A percentile compares a stretch with the other conserved stretches of the same genome.
These are phyloP conservation scores for Dactylonectria macrodidyma DNA, from an alignment of 2,329 filamentous ascomycete species.

Conservation along the genomic window DNA sequence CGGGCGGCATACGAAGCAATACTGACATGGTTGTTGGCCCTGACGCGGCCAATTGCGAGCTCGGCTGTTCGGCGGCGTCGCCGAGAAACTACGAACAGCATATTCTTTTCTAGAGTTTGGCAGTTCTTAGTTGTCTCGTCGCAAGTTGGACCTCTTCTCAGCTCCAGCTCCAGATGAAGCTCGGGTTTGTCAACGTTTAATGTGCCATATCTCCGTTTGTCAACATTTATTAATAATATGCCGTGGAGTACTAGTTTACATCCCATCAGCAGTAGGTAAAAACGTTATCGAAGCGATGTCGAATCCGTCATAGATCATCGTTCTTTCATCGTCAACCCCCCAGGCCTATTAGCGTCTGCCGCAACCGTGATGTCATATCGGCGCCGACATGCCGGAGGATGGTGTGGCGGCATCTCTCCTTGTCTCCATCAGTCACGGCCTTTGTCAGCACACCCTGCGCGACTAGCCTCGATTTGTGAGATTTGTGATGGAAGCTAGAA, in stretches of 20 bases:
- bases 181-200: background rate
- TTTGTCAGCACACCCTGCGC: conserved; percentile 27
- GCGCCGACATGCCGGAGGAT: conserved; percentile 21
- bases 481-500: conserved; percentile 4
- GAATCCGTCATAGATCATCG: background rate
- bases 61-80: conserved; percentile 8
- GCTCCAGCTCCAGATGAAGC: background rate
- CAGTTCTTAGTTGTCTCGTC: background rate
- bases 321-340: conserved; percentile 11
- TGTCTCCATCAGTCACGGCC: conserved; percentile 32
- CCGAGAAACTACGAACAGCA: conserved; percentile 4
- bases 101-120: background rate
- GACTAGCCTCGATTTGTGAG: conserved; percentile 5
- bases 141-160: conserved; percentile 3
- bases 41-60: background rate
- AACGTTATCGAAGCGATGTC: background rate
- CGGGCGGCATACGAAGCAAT: no score
- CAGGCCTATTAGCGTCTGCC: conserved; percentile 19
- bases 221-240: no score
- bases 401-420: conserved; percentile 20
- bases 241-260: no score
- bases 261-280: background rate
- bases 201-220: background rate
- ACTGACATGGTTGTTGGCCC: background rate
- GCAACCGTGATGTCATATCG: conserved; percentile 35